Percentiles rank a stretch among this genome's conserved stretches.
These are phyloP conservation scores for Psidium friedrichsthalianum DNA, from an alignment of 345 rosid species.

Conservation along the genomic window DNA sequence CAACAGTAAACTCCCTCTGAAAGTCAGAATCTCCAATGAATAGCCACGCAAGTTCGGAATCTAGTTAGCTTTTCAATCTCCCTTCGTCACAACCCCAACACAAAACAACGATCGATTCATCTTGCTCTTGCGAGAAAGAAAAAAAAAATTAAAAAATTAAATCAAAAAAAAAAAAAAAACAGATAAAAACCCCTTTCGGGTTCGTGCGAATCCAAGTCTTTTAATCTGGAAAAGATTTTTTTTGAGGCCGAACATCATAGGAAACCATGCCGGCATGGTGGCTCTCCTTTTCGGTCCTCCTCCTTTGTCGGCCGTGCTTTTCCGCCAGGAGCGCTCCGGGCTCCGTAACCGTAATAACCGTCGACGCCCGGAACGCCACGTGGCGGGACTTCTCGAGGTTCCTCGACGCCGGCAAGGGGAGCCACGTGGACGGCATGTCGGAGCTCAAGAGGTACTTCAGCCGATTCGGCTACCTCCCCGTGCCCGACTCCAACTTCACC, in stretches of 20 bases:
- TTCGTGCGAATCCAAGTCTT: neutral
- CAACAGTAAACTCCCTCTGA: neutral
- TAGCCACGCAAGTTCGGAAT: neutral
- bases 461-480: conserved; percentile 18
- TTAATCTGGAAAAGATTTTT: neutral
- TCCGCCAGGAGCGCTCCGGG: conserved; percentile 2
- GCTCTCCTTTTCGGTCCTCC: neutral
- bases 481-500: conserved; percentile 8
- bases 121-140: too few relatives aligned
- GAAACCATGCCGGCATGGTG: neutral
- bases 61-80: neutral
- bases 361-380: neutral
- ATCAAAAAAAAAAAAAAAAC: neutral
- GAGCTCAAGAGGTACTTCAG: conserved; percentile 18
- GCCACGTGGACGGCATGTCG: conserved; percentile 12
- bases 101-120: too few relatives aligned
- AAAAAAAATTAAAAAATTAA: too few relatives aligned
- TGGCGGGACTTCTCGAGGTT: conserved; percentile 13
- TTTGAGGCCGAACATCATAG: neutral
- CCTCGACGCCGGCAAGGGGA: conserved; percentile 3
- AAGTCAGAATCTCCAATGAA: neutral
- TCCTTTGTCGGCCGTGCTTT: neutral
- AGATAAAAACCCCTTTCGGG: neutral
- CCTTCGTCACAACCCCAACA: neutral
- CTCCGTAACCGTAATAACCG: neutral